A percentile compares a stretch with the other conserved stretches of the same genome.
Conservation (phyloP, 116 monocot species). For the Papilionanthe hybrid region DNA sequence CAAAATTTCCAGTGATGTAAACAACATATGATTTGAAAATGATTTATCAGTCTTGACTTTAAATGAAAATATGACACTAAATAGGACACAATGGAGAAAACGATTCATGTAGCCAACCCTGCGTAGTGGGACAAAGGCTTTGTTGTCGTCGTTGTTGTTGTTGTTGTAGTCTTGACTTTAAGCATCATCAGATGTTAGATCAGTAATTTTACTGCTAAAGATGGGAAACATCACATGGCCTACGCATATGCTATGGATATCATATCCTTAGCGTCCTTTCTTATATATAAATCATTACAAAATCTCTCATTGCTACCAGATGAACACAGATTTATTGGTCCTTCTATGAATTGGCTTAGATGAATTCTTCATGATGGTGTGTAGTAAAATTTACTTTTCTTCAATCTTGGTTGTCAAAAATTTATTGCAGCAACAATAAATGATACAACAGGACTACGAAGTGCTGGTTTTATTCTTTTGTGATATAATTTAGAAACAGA, state of each 20-base stretch:
- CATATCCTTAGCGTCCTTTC: background rate
- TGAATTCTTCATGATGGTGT: background rate
- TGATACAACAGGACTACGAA: background rate
- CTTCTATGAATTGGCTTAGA: background rate
- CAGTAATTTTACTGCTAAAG: background rate
- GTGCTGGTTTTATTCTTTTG: background rate
- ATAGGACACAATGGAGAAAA: too few species aligned
- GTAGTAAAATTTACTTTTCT: background rate
- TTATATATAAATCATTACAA: constrained; percentile 2
- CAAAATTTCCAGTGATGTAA: background rate
- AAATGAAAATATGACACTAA: too few species aligned
- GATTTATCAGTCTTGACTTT: background rate
- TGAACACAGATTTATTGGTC: background rate
- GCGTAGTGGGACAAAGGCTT: too few species aligned
- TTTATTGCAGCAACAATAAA: background rate
- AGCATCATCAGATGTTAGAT: background rate
- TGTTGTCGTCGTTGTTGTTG: too few species aligned
- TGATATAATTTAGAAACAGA: background rate
- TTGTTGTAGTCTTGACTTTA: too few species aligned
- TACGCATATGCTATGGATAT: background rate
- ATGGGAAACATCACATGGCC: background rate
- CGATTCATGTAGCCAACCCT: too few species aligned
- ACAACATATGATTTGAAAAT: background rate
- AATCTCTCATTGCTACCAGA: background rate
- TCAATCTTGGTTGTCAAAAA: background rate